Conservation (phyloP, 2,329 filamentous ascomycete genomes). For the Thielaviopsis populi region DNA sequence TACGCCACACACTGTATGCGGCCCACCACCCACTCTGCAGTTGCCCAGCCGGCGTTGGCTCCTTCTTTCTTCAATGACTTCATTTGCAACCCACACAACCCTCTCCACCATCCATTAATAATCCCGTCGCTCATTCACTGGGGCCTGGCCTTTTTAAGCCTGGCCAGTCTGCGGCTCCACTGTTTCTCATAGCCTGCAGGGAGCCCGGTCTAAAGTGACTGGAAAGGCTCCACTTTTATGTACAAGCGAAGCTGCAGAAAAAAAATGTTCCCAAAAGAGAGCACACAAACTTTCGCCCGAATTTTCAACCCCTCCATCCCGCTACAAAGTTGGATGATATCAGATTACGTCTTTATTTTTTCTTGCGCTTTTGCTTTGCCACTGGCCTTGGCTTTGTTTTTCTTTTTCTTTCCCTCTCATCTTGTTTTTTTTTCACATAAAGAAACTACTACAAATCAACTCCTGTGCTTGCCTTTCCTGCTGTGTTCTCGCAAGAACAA, state of each 20-base stretch:
- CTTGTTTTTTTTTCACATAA: neutral
- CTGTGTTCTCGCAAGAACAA: neutral
- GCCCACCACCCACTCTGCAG: neutral
- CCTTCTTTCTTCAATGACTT: neutral
- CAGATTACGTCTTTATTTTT: slow-evolving; percentile 2
- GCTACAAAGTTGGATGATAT: slow-evolving; percentile 6
- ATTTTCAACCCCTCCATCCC: slow-evolving; percentile 16
- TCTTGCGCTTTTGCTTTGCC: neutral
- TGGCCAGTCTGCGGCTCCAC: neutral
- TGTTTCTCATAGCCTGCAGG: neutral
- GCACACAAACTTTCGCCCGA: slow-evolving; percentile 14
- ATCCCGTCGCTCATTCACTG: neutral
- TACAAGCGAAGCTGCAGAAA: slow-evolving; percentile 2
- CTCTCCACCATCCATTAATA: neutral
- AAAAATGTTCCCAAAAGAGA: slow-evolving; percentile 9
- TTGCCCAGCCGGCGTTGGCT: neutral
- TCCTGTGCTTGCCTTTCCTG: neutral
- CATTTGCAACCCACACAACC: neutral
- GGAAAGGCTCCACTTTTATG: neutral
- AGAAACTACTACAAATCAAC: neutral
- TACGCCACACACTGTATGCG: neutral
- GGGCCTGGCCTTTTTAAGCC: neutral
- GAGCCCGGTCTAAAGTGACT: neutral
- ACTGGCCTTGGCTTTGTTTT: neutral
- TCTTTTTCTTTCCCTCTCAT: neutral